These are phyloP conservation scores for Echeveria elegans DNA, from an alignment of 164 flowering plant species.

Conservation along the genomic window DNA sequence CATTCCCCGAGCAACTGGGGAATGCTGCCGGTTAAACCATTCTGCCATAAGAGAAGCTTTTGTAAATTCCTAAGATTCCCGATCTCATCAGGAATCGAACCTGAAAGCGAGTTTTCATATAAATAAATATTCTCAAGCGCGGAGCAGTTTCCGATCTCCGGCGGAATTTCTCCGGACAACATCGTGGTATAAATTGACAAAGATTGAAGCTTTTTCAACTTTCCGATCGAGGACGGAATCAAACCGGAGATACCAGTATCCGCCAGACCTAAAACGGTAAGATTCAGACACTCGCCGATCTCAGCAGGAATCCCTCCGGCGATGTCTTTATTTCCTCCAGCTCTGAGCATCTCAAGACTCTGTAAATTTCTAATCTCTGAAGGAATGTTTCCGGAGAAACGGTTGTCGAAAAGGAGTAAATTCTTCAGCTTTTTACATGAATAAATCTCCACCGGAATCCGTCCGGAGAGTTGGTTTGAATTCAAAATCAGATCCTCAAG, in stretches of 20 bases:
- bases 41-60: slow-evolving; percentile 69
- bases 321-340: slow-evolving; percentile 73
- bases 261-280: slow-evolving; percentile 44
- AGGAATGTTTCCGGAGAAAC: slow-evolving; percentile 46
- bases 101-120: slow-evolving; percentile 64
- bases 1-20: slow-evolving; percentile 85
- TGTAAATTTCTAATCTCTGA: slow-evolving; percentile 40
- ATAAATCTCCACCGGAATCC: slow-evolving; percentile 52
- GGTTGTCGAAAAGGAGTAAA: slow-evolving; percentile 56
- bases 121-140: slow-evolving; percentile 61
- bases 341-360: slow-evolving; percentile 40
- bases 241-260: slow-evolving; percentile 49
- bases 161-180: slow-evolving; percentile 73
- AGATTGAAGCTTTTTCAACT: slow-evolving; percentile 48
- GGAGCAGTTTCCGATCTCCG: slow-evolving; percentile 66
- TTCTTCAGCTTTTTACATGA: slow-evolving; percentile 34
- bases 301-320: slow-evolving; percentile 57
- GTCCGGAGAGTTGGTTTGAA: slow-evolving; percentile 73
- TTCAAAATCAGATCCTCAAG: slow-evolving; percentile 48
- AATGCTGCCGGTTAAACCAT: slow-evolving; percentile 53
- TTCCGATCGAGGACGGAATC: slow-evolving; percentile 51
- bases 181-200: slow-evolving; percentile 65
- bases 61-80: slow-evolving; percentile 67
- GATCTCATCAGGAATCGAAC: slow-evolving; percentile 56
- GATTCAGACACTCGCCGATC: slow-evolving; percentile 43